Conservation (phyloP, 164 flowering plant species). For the Tinospora cordifolia region DNA sequence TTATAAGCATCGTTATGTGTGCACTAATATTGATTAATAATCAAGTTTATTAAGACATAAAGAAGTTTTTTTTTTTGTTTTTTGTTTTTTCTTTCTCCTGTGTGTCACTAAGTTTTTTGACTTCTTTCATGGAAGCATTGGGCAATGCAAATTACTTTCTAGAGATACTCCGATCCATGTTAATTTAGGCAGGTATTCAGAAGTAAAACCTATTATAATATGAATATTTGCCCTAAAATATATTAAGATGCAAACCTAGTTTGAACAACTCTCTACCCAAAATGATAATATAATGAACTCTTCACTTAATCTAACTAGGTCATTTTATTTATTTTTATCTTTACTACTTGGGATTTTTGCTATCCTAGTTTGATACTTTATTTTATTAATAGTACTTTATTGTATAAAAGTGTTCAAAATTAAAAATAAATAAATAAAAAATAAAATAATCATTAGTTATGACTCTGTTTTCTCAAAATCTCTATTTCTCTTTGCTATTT, state of each 20-base stretch:
- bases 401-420: too few relatives aligned
- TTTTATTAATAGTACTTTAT: too few relatives aligned
- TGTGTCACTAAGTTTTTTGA: conserved; percentile 12
- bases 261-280: background rate
- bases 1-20: background rate
- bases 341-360: too few relatives aligned
- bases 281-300: too few relatives aligned
- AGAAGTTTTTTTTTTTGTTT: conserved; percentile 11
- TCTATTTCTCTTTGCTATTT: too few relatives aligned
- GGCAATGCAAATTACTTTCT: background rate
- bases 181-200: background rate
- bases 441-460: too few relatives aligned
- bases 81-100: too few relatives aligned
- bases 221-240: background rate
- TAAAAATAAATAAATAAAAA: too few relatives aligned
- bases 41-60: conserved; percentile 10
- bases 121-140: conserved; percentile 12
- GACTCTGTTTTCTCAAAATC: too few relatives aligned
- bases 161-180: background rate
- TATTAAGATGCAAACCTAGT: background rate
- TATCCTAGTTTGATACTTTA: too few relatives aligned
- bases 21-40: background rate
- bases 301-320: too few relatives aligned
- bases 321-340: too few relatives aligned
- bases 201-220: background rate